Conservation (phyloP, 2,329 filamentous ascomycete species). For the Tolypocladium paradoxum region DNA sequence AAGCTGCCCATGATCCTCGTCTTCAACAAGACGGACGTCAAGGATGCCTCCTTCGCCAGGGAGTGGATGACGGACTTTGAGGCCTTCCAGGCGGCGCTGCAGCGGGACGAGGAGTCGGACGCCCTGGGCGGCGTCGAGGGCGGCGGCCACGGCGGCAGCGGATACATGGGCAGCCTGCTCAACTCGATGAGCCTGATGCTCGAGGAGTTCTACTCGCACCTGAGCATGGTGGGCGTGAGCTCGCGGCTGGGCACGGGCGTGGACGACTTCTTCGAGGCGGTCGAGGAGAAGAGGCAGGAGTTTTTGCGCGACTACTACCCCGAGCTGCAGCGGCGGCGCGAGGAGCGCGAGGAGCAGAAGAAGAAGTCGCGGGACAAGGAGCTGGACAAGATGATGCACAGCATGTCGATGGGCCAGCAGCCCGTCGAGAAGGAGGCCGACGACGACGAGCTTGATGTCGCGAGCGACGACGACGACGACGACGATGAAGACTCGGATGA, state of each 20-base stretch:
- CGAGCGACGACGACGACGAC: conserved; percentile 50
- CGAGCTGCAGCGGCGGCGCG: conserved; percentile 69
- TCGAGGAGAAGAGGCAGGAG: conserved; percentile 76
- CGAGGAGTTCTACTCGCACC: conserved; percentile 92
- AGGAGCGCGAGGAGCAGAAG: conserved; percentile 68
- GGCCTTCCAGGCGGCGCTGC: conserved; percentile 78
- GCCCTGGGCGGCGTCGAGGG: conserved; percentile 65
- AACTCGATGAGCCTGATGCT: conserved; percentile 98
- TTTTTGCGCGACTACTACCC: conserved; percentile 87
- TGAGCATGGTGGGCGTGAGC: conserved; percentile 87
- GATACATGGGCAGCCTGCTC: conserved; percentile 90
- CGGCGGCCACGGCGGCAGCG: conserved; percentile 60
- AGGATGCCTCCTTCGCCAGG: conserved; percentile 81
- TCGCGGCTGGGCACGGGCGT: conserved; percentile 87
- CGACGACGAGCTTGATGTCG: conserved; percentile 40
- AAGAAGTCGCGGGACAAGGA: conserved; percentile 64
- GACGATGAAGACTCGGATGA: conserved; percentile 48
- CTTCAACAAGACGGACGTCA: conserved; percentile 98
- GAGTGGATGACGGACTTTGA: conserved; percentile 99
- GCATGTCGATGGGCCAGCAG: conserved; percentile 52
- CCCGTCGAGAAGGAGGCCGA: conserved; percentile 33
- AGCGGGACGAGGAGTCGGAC: conserved; percentile 67
- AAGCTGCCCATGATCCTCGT: conserved; percentile 97
- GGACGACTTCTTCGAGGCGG: conserved; percentile 86
- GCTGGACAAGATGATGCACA: conserved; percentile 86